Base-by-base conservation (phyloP, 1,139 yeast species). In the Lizanozyma gosingica region DNA sequence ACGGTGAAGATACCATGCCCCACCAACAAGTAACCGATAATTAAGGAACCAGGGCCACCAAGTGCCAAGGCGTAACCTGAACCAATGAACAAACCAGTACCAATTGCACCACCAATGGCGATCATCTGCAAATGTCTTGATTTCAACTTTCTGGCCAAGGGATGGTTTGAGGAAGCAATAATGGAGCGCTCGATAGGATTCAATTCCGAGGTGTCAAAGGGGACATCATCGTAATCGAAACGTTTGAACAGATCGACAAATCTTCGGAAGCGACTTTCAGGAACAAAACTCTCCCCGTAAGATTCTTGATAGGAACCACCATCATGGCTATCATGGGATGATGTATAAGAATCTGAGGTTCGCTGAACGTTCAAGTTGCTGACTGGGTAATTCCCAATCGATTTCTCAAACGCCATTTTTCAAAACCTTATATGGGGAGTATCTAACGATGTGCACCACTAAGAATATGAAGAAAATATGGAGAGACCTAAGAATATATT, bases 21-120 rank as follows among this genome's bases (percentile, higher is more conserved):
- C 2, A 62, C 60, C 32, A 60, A 45, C 1, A 56, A 52, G 61
- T 63, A 61, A 4, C 63, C 63, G 36, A 61, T 57, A 22, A 22
- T 11, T 38, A 76, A 80, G 35, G 83, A 77, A 17, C 87, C 78
- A 2, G 94, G 81, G 54, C 85, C 85, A 44, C 87, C 88, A 34
- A 80, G 85, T 15, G 84, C 78, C 37, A 79, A 53, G 3, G 71
- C 71, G 44, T 56, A 63, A 34, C 73, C 73, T 38, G 60, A 51
- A 41, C 71, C 71, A 17, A 65, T 56, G 45, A 66, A 63, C 39
- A 65, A 54, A 38, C 71, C 71, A 14, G 70, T 62, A 41, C 74
- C 74, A 41, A 68, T 67, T 39, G 65, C 53, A 38, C 73, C 73
- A 39, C 73, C 73, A 43, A 68, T 60, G 37, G 73, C 71, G 46